Conservation (phyloP, 2,329 filamentous ascomycete species). For the Xylogone sp. region DNA sequence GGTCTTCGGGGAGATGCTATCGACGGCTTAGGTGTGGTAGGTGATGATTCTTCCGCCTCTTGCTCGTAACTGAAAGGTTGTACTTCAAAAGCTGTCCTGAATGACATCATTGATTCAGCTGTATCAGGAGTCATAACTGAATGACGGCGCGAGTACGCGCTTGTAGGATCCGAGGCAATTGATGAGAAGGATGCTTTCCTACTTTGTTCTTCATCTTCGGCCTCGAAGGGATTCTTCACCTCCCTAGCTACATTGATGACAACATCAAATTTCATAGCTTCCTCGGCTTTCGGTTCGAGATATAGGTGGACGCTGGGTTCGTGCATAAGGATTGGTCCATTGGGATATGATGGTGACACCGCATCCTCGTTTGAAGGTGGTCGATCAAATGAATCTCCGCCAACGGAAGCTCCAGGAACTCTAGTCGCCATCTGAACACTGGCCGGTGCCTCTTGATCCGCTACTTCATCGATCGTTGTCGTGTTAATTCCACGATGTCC, state of each 20-base stretch:
- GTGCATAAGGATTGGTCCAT: conserved; percentile 79
- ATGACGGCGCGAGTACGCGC: conserved; percentile 28
- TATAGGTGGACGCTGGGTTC: conserved; percentile 75
- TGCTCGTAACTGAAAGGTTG: conserved; percentile 28
- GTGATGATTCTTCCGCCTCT: conserved; percentile 29
- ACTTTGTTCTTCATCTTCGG: conserved; percentile 28
- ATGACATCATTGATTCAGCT: conserved; percentile 53
- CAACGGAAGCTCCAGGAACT: conserved; percentile 41
- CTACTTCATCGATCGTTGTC: conserved; percentile 29
- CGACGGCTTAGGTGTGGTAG: conserved; percentile 55
- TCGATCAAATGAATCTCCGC: conserved; percentile 60
- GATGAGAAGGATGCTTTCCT: conserved; percentile 21
- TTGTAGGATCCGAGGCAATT: conserved; percentile 22
- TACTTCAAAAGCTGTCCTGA: conserved; percentile 58
- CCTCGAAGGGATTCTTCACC: conserved; percentile 69
- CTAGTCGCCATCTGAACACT: conserved; percentile 59
- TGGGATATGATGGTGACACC: conserved; percentile 77
- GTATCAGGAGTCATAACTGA: conserved; percentile 39
- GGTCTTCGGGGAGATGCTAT: conserved; percentile 46
- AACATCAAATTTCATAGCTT: conserved; percentile 74
- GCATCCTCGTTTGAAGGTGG: conserved; percentile 73
- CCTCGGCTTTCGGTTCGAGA: conserved; percentile 73
- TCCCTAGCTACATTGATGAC: conserved; percentile 83
- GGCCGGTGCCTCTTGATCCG: conserved; percentile 46
- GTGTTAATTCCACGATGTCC: conserved; percentile 13